phyloP scores from a whole-genome alignment of 352 stramenopile species.

The Phytophthora boehmeriae region DNA sequence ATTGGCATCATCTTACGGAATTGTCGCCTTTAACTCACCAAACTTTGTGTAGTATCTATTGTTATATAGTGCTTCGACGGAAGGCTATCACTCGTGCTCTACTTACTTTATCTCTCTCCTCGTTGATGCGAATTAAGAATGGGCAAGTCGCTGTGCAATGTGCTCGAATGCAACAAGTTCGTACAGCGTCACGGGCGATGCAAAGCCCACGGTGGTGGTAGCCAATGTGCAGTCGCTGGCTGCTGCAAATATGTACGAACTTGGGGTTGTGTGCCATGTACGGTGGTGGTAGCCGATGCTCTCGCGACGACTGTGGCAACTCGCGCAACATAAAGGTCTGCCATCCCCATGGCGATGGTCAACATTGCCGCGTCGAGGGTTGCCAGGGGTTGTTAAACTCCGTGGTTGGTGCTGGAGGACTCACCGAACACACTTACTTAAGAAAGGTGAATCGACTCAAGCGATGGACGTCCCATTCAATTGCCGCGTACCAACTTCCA shows the following conservation, averaged over 20 bases:
- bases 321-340: slow-evolving; percentile 74
- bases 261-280: slow-evolving; percentile 68
- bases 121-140: background rate
- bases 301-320: slow-evolving; percentile 57
- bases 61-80: too few relatives aligned
- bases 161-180: slow-evolving; percentile 65
- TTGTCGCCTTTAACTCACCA: too few relatives aligned
- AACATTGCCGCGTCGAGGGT: slow-evolving; percentile 54
- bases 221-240: slow-evolving; percentile 57
- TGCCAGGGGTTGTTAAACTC: slow-evolving; percentile 78
- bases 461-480: background rate
- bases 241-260: slow-evolving; percentile 80
- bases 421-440: slow-evolving; percentile 50
- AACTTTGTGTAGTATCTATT: too few relatives aligned
- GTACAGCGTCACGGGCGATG: slow-evolving; percentile 69
- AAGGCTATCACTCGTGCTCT: too few relatives aligned
- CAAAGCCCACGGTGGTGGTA: slow-evolving; percentile 81
- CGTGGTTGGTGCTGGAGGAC: slow-evolving; percentile 77
- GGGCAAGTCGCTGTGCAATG: slow-evolving; percentile 38
- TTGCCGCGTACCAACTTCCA: background rate
- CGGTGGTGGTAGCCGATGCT: slow-evolving; percentile 64
- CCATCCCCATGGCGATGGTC: slow-evolving; percentile 68
- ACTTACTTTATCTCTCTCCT: too few relatives aligned
- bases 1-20: too few relatives aligned
- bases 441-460: background rate